Base-by-base conservation (phyloP, 2,329 filamentous ascomycete genomes). In the Davidsoniella eucalypti region DNA sequence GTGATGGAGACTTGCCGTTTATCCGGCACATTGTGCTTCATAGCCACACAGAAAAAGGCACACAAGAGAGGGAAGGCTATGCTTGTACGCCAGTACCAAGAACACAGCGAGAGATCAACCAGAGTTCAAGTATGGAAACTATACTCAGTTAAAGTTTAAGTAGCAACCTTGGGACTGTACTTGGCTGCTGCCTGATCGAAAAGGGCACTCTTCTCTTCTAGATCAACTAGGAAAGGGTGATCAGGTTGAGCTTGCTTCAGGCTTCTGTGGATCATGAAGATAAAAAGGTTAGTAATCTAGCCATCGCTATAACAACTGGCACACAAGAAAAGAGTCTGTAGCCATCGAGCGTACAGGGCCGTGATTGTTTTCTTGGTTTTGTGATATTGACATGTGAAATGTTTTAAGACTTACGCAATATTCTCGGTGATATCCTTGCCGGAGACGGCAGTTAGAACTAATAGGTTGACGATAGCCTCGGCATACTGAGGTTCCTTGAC, bases 111-210 rank as follows among this genome's bases (percentile, higher is more conserved):
- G 29, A 33, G 8, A 33, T 33, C 29, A 33, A 12, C 29, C 7
- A 12, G 8, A 33, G 29, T 33, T 9, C 10, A 7, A 29, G 26
- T 29, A 29, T 29, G 10, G 26, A 29, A 33, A 33, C 6, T 12
- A 23, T 12, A 9, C 7, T 33, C 8, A 9, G 29, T 4, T 33
- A 33, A 33, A 33, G 29, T 39, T 39, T 50, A 52, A 43, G 43
- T 23, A 43, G 47, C 16, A 33, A 87, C 86, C 70, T 90, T 94
- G 33, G 88, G 76, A 56, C 78, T 81, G 66, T 92, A 96, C 68
- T 94, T 96, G 23, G 77, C 72, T 17, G 84, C 85, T 10, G 88
- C 88, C 59, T 80, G 80, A 64, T 94, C 86, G 61, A 96, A 96
- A 52, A 87, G 67, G n/a, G 72, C 75, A 63, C 79, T 86, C 80